phyloP scores from a whole-genome alignment of 2,329 filamentous ascomycete genomes.

The Dactylellina drechsleri region DNA sequence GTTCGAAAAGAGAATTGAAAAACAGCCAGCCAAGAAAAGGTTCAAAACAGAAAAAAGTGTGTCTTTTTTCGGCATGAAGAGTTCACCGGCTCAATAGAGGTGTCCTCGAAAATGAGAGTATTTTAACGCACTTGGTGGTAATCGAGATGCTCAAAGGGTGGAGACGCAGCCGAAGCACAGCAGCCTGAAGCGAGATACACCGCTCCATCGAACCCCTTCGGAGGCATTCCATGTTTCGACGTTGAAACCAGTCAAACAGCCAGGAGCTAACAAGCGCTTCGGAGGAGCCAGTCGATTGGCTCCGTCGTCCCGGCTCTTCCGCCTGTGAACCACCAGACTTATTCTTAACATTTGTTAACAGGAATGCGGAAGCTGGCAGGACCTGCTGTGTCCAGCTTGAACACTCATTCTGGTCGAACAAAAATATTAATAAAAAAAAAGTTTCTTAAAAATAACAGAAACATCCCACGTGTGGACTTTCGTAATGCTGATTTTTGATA shows the following conservation, averaged over 20 bases:
- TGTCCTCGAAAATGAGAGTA: conserved; percentile 12
- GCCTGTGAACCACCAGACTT: not conserved
- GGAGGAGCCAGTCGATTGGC: conserved; percentile 23
- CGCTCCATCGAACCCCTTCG: conserved; percentile 5
- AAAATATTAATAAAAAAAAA: not conserved
- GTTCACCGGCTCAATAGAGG: conserved; percentile 1
- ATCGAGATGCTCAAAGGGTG: not conserved
- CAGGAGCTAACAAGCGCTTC: conserved; percentile 38
- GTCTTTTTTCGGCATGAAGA: not conserved
- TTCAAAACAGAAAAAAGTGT: not conserved
- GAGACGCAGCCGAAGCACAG: conserved; percentile 24
- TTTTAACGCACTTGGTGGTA: not conserved
- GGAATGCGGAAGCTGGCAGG: not conserved
- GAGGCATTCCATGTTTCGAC: conserved; percentile 32
- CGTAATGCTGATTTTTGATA: no score
- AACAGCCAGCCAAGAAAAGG: no score
- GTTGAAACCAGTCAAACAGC: conserved; percentile 31
- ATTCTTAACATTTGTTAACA: not conserved
- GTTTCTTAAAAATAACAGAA: no score
- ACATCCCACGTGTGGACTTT: no score
- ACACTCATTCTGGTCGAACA: no score
- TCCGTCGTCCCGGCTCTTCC: conserved; percentile 49
- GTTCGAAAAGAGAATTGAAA: no score
- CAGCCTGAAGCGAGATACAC: conserved; percentile 40
- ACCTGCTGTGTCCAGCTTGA: not conserved